Conservation (phyloP, 495 filamentous ascomycete genomes). For the Penicillium desertorum region DNA sequence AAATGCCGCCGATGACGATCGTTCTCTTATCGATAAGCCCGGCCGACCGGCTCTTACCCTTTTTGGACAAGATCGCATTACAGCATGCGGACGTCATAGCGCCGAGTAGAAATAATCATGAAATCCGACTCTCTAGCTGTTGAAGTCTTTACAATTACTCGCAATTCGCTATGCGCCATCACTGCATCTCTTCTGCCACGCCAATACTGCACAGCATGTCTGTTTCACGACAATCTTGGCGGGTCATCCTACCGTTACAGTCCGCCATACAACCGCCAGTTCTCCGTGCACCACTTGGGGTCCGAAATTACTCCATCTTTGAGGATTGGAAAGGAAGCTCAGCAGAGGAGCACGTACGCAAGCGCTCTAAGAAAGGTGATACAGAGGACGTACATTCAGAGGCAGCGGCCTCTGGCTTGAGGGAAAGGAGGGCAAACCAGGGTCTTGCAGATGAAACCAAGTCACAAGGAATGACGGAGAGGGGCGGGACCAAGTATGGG, state of each 20-base stretch:
- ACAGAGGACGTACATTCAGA: conserved; percentile 39
- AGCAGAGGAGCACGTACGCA: conserved; percentile 34
- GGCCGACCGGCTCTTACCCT: neutral
- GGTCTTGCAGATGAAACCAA: conserved; percentile 40
- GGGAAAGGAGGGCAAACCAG: conserved; percentile 39
- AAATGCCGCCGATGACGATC: conserved; percentile 6
- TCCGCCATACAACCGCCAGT: conserved; percentile 19
- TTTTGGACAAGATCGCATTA: conserved; percentile 21
- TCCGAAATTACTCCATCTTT: conserved; percentile 22
- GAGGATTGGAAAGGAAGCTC: conserved; percentile 42
- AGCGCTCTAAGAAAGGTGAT: conserved; percentile 45
- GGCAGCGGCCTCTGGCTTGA: conserved; percentile 36
- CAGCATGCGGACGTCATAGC: conserved; percentile 38
- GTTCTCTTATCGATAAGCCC: conserved; percentile 29
- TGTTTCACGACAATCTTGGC: conserved; percentile 12
- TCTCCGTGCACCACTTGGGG: conserved; percentile 5
- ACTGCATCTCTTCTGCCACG: neutral
- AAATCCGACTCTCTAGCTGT: no score
- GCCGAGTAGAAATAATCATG: neutral
- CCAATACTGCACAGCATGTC: conserved; percentile 2
- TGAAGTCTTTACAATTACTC: neutral
- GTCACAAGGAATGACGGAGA: conserved; percentile 43
- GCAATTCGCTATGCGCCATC: neutral
- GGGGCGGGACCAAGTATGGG: conserved; percentile 43
- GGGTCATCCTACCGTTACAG: conserved; percentile 18